Evolutionary conservation across 2,329 filamentous ascomycete species (phyloP).

Genomic region (Aspergillus caelatus): DNA sequence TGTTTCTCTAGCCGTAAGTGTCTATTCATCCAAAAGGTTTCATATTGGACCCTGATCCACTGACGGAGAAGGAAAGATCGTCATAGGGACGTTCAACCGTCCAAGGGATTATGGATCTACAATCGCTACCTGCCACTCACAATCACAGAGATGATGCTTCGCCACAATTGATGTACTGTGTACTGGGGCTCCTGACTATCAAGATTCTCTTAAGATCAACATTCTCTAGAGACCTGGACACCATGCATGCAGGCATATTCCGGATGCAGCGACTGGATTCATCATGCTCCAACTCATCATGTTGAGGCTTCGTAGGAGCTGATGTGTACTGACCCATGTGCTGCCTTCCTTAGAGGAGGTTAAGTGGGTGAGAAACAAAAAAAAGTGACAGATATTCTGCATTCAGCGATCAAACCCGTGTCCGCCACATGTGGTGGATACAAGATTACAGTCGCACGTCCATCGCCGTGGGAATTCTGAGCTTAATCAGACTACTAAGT

Average conservation of each 20-base stretch:
- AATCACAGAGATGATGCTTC: slow-evolving; percentile 1
- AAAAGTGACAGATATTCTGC: neutral
- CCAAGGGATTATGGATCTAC: neutral
- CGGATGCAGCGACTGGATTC: slow-evolving; percentile 5
- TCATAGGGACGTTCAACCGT: slow-evolving; percentile 2
- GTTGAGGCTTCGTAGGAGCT: neutral
- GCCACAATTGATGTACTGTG: neutral
- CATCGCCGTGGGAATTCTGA: neutral
- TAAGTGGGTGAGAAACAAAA: no score
- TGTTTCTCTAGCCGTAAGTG: slow-evolving; percentile 3
- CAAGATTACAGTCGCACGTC: neutral
- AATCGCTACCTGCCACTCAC: neutral
- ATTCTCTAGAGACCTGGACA: neutral
- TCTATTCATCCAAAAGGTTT: neutral
- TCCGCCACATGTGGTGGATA: neutral
- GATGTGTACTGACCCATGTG: neutral
- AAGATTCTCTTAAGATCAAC: slow-evolving; percentile 5
- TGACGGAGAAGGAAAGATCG: slow-evolving; percentile 11
- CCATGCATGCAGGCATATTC: neutral
- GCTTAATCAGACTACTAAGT: neutral
- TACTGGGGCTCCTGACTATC: neutral
- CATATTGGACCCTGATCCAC: slow-evolving; percentile 14
- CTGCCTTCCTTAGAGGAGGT: neutral
- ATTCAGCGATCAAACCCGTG: neutral
- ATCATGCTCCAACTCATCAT: neutral